Evolutionary conservation across 2,329 filamentous ascomycete genomes (phyloP), one percentile per base, ranked within the genome.

Genomic region (Colletotrichum lentis): DNA sequence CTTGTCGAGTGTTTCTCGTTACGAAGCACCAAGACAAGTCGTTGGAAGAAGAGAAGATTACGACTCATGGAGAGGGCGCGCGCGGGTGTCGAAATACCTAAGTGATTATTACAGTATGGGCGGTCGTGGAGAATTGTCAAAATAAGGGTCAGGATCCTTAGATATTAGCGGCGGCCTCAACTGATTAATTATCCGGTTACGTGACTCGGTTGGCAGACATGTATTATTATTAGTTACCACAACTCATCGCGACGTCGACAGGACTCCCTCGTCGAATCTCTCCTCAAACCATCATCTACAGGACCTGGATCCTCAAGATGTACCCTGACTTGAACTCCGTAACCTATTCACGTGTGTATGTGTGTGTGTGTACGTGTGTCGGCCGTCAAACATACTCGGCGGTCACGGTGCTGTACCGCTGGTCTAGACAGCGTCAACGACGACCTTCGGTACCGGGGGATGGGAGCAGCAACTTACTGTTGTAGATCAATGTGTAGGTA

Each of bases 401-500:
- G 20, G 76, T 80, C 44, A 83, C 79, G 1, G 79, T 78, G 55
- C 78, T 76, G 69, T 81, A 82, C 64, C 80, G 74, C 59, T 78
- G 75, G 57, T 75, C 79, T 81, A 12, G 1, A 11, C 16, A 6
- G 18, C 8, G 46, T 60, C 12, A 60, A 22, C 27, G 11, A 20
- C 2, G 10, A n/a, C 14, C 14, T 10, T 2, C 20, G 5, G 3
- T 1, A 2, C 5, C 2, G 20, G 22, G 18, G 12, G 8, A n/a
- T n/a, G 3, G 11, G 4, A 24, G 7, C 16, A 12, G 5, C 12
- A 6, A 24, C 79, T 71, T 71, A 81, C 80, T 76, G 58, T 82
- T 79, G 65, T 80, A 79, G 8, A 83, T 73, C 39, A 83, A 73
- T 5, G 81, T 82, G 69, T 83, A 83, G 31, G 77, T 74, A 0